phyloP scores from a whole-genome alignment of 345 rosid genomes.

The Salix koriyanagi region DNA sequence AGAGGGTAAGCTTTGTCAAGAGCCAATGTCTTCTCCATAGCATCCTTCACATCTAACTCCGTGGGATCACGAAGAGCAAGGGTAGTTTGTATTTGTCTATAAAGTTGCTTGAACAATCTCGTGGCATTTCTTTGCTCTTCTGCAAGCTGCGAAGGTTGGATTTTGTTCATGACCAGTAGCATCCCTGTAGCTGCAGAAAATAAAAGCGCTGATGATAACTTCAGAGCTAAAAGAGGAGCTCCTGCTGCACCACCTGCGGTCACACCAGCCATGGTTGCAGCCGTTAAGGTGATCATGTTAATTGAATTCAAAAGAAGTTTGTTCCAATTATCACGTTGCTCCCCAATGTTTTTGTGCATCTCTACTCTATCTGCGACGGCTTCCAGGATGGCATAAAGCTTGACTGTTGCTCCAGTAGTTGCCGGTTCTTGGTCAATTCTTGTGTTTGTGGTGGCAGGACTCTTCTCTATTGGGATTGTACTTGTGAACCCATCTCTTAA shows the following conservation, averaged over 20 bases:
- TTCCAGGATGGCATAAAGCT: slow-evolving; percentile 46
- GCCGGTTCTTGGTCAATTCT: background rate
- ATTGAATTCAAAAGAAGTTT: slow-evolving; percentile 53
- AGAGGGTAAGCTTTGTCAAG: slow-evolving; percentile 40
- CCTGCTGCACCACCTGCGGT: slow-evolving; percentile 21
- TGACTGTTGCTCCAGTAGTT: slow-evolving; percentile 17
- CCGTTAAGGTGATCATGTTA: slow-evolving; percentile 62
- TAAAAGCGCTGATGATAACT: slow-evolving; percentile 35
- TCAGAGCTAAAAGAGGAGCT: slow-evolving; percentile 37
- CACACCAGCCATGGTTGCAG: slow-evolving; percentile 51
- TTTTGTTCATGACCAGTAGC: slow-evolving; percentile 29
- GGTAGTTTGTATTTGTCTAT: slow-evolving; percentile 13
- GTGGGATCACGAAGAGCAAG: slow-evolving; percentile 12
- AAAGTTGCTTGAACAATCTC: slow-evolving; percentile 31
- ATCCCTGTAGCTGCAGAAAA: slow-evolving; percentile 34
- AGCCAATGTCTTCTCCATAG: slow-evolving; percentile 25
- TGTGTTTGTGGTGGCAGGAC: background rate
- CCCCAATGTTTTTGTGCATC: slow-evolving; percentile 62
- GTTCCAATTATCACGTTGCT: slow-evolving; percentile 71
- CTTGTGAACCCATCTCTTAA: slow-evolving; percentile 1
- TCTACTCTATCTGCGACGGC: slow-evolving; percentile 58
- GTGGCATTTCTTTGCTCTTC: slow-evolving; percentile 43
- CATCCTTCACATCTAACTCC: slow-evolving; percentile 16
- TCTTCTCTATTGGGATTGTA: slow-evolving; percentile 4
- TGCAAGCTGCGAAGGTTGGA: slow-evolving; percentile 44